Evolutionary conservation across 352 stramenopile genomes (phyloP).

Genomic region (Phytopythium vexans): DNA sequence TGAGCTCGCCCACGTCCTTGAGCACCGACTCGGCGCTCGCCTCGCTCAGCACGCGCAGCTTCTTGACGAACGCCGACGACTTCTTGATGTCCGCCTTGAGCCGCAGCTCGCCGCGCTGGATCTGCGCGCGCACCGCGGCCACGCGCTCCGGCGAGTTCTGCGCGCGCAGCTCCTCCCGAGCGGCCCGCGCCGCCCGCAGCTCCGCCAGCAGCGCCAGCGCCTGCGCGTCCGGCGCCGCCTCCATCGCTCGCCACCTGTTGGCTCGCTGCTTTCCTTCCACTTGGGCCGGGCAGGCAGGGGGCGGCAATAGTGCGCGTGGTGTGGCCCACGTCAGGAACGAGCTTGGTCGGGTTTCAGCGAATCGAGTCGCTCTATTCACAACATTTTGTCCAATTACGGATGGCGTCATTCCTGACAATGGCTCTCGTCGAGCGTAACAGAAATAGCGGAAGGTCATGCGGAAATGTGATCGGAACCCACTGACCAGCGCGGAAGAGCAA

Average conservation of each 20-base stretch:
- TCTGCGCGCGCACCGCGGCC: conserved; percentile 54
- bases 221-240: conserved; percentile 10
- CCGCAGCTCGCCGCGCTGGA: conserved; percentile 86
- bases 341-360: too few relatives aligned
- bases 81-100: conserved; percentile 99
- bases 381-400: too few relatives aligned
- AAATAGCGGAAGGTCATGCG: too few relatives aligned
- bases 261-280: too few relatives aligned
- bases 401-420: too few relatives aligned
- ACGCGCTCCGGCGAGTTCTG: conserved; percentile 56
- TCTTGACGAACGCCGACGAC: conserved; percentile 97
- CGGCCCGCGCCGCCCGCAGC: conserved; percentile 24
- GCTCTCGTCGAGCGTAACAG: too few relatives aligned
- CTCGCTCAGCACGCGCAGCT: conserved; percentile 87
- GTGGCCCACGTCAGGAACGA: too few relatives aligned
- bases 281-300: too few relatives aligned
- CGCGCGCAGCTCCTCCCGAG: conserved; percentile 43
- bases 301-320: too few relatives aligned
- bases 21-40: conserved; percentile 61
- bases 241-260: conserved; percentile 10
- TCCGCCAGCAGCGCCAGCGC: conserved; percentile 41
- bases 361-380: too few relatives aligned
- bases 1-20: conserved; percentile 89
- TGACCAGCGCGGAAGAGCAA: too few relatives aligned
- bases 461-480: too few relatives aligned